Base-by-base conservation (phyloP, 768 basidiomycete species). In the Trametes villosa region DNA sequence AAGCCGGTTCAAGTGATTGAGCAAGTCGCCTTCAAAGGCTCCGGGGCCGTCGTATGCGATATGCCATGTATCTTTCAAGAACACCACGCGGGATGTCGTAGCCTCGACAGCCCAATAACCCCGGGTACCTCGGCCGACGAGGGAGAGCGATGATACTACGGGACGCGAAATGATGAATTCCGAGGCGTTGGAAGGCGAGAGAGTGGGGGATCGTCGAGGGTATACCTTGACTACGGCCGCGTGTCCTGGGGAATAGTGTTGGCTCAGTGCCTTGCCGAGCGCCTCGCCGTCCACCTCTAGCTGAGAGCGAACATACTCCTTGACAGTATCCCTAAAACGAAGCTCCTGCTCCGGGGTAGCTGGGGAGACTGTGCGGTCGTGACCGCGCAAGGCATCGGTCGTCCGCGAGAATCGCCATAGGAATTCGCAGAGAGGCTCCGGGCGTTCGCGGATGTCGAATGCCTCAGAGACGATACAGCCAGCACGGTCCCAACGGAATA, bases 401-500 rank as follows among this genome's bases (percentile, higher is more conserved):
- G 67, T 48, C 27, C 63, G 57, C 22, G 61, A 38, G 55, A 74
- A 76, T 2, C 69, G 65, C 68, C 69, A 72, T 8, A 77, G 52
- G 51, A 76, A 78, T 6, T 71, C 65, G 6, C 67, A 59, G 1
- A 79, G 64, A 0, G 58, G 15, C 24, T 64, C 47, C 8, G 66
- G 62, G 1, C 70, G 27, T 8, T 63, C 13, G 2, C 59, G 45
- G 38, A 68, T 70, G 53, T 73, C 62, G 63, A 78, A 75, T 0
- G 54, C 27, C 22, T 59, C 57, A 0, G 75, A 65, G 3, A 76
- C 73, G 17, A 77, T 60, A 6, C 62, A 68, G 4, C 73, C 78
- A 2, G 73, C 59, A 4, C 76, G 70, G 55, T 78, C 77, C 60
- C 69, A 67, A 2, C 69, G 68, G 22, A 78, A 62, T 26, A 78